Conservation (phyloP, 768 basidiomycete species). For the Daedaleopsis nitida region DNA sequence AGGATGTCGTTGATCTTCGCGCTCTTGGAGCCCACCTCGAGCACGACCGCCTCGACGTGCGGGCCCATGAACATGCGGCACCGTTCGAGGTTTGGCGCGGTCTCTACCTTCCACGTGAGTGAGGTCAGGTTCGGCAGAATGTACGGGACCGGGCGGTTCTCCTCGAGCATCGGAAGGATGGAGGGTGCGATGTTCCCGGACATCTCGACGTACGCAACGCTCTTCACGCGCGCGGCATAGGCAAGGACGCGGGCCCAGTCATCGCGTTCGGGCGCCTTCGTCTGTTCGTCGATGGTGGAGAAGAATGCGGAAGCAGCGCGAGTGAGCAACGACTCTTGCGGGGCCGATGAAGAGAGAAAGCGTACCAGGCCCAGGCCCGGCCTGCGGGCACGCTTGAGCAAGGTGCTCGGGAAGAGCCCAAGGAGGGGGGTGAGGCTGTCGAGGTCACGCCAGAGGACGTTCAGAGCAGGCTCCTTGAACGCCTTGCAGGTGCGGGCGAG, state of each 20-base stretch:
- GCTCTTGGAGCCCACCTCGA: slow-evolving; percentile 64
- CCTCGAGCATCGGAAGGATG: slow-evolving; percentile 68
- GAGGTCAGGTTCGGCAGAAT: slow-evolving; percentile 71
- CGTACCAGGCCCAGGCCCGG: slow-evolving; percentile 80
- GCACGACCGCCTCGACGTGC: slow-evolving; percentile 56
- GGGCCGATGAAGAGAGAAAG: slow-evolving; percentile 20
- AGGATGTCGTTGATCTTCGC: slow-evolving; percentile 64
- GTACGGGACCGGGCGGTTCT: slow-evolving; percentile 60
- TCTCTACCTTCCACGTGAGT: slow-evolving; percentile 74
- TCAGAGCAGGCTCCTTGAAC: slow-evolving; percentile 71
- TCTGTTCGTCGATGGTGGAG: slow-evolving; percentile 36
- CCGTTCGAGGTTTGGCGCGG: slow-evolving; percentile 63
- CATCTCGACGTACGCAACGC: slow-evolving; percentile 69
- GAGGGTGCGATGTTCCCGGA: slow-evolving; percentile 63
- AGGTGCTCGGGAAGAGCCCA: slow-evolving; percentile 65
- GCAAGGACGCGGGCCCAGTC: slow-evolving; percentile 71
- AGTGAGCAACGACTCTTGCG: slow-evolving; percentile 18
- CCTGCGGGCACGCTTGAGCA: slow-evolving; percentile 69
- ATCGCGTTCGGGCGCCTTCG: slow-evolving; percentile 58
- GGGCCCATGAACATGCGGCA: slow-evolving; percentile 67
- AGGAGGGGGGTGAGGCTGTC: slow-evolving; percentile 75
- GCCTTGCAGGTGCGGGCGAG: slow-evolving; percentile 75
- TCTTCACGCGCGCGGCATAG: slow-evolving; percentile 69
- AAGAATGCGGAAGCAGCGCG: slow-evolving; percentile 2
- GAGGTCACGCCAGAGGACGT: slow-evolving; percentile 76